These are phyloP conservation scores for Rutstroemia sydowiana DNA, from an alignment of 2,329 filamentous ascomycete genomes.

Conservation along the genomic window DNA sequence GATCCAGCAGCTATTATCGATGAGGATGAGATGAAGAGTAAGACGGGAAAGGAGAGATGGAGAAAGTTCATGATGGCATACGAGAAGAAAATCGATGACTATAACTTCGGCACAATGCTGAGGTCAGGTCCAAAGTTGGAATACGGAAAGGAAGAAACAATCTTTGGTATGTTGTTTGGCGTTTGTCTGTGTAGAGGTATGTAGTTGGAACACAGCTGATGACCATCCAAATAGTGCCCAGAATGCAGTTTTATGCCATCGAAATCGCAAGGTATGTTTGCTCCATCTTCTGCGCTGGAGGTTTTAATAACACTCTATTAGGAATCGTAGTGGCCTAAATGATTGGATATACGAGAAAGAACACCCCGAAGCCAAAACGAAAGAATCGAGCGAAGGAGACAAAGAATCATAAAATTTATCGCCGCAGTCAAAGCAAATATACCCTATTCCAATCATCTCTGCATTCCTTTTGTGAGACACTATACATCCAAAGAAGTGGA, in stretches of 20 bases:
- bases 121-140: conserved; percentile 70
- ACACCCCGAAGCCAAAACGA: conserved; percentile 42
- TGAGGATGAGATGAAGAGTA: conserved; percentile 97
- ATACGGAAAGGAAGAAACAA: conserved; percentile 82
- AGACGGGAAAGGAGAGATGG: conserved; percentile 88
- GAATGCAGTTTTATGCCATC: conserved; percentile 78
- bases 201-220: background rate
- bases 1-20: conserved; percentile 73
- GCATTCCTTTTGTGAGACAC: too few relatives aligned
- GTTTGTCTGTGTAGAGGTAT: background rate
- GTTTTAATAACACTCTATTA: background rate
- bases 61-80: conserved; percentile 89
- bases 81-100: conserved; percentile 93
- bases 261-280: conserved; percentile 49
- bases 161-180: conserved; percentile 62
- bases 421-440: background rate
- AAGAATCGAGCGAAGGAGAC: background rate
- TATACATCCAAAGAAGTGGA: too few relatives aligned
- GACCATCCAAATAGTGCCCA: conserved; percentile 37
- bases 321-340: conserved; percentile 81
- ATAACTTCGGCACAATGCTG: conserved; percentile 95
- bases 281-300: background rate
- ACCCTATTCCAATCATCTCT: background rate
- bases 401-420: background rate
- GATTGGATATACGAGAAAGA: conserved; percentile 94